Evolutionary conservation across 305 asterid genomes (phyloP).

Genomic region (Andrographis paniculata): DNA sequence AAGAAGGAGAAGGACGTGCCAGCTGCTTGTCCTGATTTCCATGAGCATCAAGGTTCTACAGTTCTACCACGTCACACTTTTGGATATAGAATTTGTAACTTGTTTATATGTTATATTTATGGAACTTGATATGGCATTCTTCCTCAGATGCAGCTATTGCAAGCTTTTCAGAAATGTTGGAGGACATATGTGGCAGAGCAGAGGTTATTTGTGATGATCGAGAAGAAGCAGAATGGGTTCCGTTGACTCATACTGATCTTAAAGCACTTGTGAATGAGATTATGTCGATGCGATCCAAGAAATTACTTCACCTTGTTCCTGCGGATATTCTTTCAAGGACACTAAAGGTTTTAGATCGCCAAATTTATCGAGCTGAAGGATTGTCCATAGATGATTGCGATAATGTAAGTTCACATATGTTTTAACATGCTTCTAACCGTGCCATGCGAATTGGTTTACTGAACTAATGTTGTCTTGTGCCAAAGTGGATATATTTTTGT

Average conservation of each 20-base stretch:
- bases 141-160: constrained; percentile 60
- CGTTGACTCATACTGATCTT: constrained; percentile 66
- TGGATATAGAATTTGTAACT: neutral
- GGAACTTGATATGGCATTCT: constrained; percentile 22
- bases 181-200: constrained; percentile 73
- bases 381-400: constrained; percentile 75
- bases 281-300: constrained; percentile 67
- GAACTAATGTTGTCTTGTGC: constrained; percentile 14
- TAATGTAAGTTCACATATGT: constrained; percentile 49
- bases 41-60: constrained; percentile 62
- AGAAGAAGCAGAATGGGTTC: constrained; percentile 80
- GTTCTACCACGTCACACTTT: neutral
- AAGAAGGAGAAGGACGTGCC: constrained; percentile 59
- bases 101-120: constrained; percentile 5
- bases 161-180: constrained; percentile 64
- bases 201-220: constrained; percentile 67
- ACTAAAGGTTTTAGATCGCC: constrained; percentile 78
- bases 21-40: constrained; percentile 47
- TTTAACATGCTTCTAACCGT: constrained; percentile 18
- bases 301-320: constrained; percentile 65
- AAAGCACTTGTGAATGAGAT: constrained; percentile 67
- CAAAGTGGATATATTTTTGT: too few species aligned
- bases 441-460: neutral
- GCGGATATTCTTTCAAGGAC: constrained; percentile 62
- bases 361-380: constrained; percentile 96